phyloP scores from a whole-genome alignment of 106 monocot species.

The Apostasia shenzhenica region DNA sequence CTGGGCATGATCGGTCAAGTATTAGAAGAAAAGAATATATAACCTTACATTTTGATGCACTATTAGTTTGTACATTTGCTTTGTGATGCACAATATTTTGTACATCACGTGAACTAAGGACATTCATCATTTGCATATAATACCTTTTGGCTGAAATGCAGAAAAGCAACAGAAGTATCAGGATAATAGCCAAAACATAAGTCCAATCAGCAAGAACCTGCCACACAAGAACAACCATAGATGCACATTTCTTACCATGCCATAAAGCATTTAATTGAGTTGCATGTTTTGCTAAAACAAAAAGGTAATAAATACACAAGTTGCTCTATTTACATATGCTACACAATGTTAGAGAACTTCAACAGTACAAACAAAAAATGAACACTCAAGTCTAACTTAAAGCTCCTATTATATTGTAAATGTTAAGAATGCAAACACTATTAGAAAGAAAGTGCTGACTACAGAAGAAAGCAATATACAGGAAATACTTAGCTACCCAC shows the following conservation, averaged over 20 bases:
- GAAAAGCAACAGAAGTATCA: conserved; percentile 39
- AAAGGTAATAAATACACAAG: too few species aligned
- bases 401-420: too few species aligned
- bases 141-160: conserved; percentile 56
- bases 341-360: too few species aligned
- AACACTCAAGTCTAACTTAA: too few species aligned
- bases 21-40: conserved; percentile 1
- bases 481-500: too few species aligned
- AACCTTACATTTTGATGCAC: too few species aligned
- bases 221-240: not conserved
- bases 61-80: conserved; percentile 10
- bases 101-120: not conserved
- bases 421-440: too few species aligned
- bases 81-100: not conserved
- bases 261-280: not conserved
- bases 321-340: too few species aligned
- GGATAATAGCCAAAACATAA: conserved; percentile 21
- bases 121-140: not conserved
- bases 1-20: conserved; percentile 14
- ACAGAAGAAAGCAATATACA: too few species aligned
- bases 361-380: too few species aligned
- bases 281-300: not conserved
- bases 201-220: conserved; percentile 73
- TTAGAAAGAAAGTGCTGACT: too few species aligned
- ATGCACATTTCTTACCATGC: not conserved